Evolutionary conservation across 176 grass and related monocot genomes (phyloP).

Genomic region (Phoenix dactylifera): DNA sequence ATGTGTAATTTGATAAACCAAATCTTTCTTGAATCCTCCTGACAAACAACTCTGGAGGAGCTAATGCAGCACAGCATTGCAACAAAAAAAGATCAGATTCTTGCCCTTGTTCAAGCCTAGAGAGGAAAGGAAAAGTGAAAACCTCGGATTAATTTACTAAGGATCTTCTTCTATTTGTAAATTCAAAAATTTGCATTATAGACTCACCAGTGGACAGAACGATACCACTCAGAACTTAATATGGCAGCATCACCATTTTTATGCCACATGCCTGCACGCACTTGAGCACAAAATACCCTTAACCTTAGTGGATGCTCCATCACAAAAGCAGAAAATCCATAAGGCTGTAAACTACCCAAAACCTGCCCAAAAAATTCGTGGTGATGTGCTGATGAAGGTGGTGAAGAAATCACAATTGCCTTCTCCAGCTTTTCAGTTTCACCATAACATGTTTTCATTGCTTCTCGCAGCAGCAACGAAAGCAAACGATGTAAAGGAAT

Average conservation of each 20-base stretch:
- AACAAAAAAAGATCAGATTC: conserved; percentile 93
- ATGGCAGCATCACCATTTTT: conserved; percentile 95
- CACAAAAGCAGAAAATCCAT: conserved; percentile 72
- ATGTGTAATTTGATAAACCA: conserved; percentile 74
- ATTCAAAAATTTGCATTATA: neutral
- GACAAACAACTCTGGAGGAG: conserved; percentile 88
- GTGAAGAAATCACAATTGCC: neutral
- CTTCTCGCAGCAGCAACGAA: conserved; percentile 66
- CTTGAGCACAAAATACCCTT: conserved; percentile 92
- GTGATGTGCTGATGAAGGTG: conserved; percentile 26
- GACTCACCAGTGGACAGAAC: conserved; percentile 82
- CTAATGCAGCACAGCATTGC: conserved; percentile 92
- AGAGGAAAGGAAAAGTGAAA: conserved; percentile 17
- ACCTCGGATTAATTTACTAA: too few species aligned
- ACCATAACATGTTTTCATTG: conserved; percentile 56
- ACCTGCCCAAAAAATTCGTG: conserved; percentile 59
- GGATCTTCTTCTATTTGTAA: too few species aligned
- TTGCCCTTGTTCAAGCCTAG: conserved; percentile 84
- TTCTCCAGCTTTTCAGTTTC: conserved; percentile 42
- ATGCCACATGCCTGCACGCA: conserved; percentile 94
- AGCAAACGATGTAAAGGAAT: conserved; percentile 96
- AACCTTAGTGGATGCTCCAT: conserved; percentile 96
- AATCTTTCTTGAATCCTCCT: conserved; percentile 90
- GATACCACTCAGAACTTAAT: conserved; percentile 78
- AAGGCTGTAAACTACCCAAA: conserved; percentile 47